Conservation (phyloP, 768 basidiomycete species). For the Podaxis sp. region DNA sequence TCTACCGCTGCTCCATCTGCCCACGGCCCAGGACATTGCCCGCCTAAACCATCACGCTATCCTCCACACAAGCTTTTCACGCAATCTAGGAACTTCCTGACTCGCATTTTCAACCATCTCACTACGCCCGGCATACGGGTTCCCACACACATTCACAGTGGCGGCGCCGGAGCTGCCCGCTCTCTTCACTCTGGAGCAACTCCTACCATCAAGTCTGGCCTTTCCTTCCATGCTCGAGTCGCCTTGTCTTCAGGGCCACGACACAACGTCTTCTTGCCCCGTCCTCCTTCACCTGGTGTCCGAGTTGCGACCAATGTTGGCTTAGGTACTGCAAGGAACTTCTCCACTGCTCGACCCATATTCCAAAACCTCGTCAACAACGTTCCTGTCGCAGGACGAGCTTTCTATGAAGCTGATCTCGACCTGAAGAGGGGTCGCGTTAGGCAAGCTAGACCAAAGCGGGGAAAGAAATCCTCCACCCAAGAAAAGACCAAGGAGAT, state of each 20-base stretch:
- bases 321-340: slow-evolving; percentile 73
- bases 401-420: slow-evolving; percentile 71
- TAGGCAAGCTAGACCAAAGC: slow-evolving; percentile 3
- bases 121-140: slow-evolving; percentile 52
- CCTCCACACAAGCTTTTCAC: slow-evolving; percentile 47
- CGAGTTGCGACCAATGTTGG: slow-evolving; percentile 67
- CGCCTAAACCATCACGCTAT: slow-evolving; percentile 21
- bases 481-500: slow-evolving; percentile 15
- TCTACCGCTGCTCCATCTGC: slow-evolving; percentile 28
- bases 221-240: slow-evolving; percentile 57
- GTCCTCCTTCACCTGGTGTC: slow-evolving; percentile 41
- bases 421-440: slow-evolving; percentile 46
- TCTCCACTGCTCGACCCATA: slow-evolving; percentile 69
- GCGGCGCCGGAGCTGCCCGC: slow-evolving; percentile 29
- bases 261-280: slow-evolving; percentile 52
- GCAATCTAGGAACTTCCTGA: slow-evolving; percentile 54
- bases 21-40: slow-evolving; percentile 10
- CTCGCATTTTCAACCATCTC: slow-evolving; percentile 55
- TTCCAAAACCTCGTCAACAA: slow-evolving; percentile 82
- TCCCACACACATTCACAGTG: slow-evolving; percentile 27
- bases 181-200: slow-evolving; percentile 27
- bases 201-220: slow-evolving; percentile 48
- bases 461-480: slow-evolving; percentile 9
- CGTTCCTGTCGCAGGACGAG: slow-evolving; percentile 73
- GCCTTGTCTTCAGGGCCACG: slow-evolving; percentile 35